Evolutionary conservation across 192 early-diverging fungal genomes (phyloP).

Genomic region (Entomortierella chlamydospora): DNA sequence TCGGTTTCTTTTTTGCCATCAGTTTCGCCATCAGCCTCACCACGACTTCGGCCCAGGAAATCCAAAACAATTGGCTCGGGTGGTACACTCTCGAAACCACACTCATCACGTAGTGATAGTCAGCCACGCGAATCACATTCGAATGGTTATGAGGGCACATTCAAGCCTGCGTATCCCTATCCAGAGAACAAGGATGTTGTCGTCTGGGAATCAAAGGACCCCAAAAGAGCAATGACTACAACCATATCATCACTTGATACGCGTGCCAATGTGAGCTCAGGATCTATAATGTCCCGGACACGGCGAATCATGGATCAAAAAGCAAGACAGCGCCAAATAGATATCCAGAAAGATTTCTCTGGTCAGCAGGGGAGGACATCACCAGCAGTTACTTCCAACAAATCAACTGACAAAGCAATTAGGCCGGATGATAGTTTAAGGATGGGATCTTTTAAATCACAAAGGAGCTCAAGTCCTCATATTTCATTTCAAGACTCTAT

Average conservation of each 20-base stretch:
- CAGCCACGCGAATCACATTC: not conserved
- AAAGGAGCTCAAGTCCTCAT: not conserved
- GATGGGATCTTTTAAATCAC: slow-evolving; percentile 5
- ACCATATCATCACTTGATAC: slow-evolving; percentile 42
- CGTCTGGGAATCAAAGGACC: slow-evolving; percentile 17
- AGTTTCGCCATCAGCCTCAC: not conserved
- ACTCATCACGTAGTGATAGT: not conserved
- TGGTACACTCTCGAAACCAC: not conserved
- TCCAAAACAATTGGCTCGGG: too few species aligned
- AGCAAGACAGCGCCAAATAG: slow-evolving; percentile 24
- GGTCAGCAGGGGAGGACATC: not conserved
- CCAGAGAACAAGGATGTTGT: slow-evolving; percentile 36
- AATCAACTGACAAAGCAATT: not conserved
- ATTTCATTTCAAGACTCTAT: slow-evolving; percentile 4
- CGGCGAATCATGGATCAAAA: slow-evolving; percentile 30
- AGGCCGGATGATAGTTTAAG: not conserved
- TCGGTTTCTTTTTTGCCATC: not conserved
- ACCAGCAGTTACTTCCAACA: not conserved
- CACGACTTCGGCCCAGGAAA: not conserved
- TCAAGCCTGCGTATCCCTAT: slow-evolving; percentile 25
- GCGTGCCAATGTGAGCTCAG: slow-evolving; percentile 18
- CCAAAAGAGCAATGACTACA: slow-evolving; percentile 22
- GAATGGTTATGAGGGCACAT: not conserved
- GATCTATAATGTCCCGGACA: slow-evolving; percentile 37
- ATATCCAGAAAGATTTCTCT: slow-evolving; percentile 33